Conservation (phyloP, 225 moss, liverwort and hornwort species). For the Pleurozium schreberi region DNA sequence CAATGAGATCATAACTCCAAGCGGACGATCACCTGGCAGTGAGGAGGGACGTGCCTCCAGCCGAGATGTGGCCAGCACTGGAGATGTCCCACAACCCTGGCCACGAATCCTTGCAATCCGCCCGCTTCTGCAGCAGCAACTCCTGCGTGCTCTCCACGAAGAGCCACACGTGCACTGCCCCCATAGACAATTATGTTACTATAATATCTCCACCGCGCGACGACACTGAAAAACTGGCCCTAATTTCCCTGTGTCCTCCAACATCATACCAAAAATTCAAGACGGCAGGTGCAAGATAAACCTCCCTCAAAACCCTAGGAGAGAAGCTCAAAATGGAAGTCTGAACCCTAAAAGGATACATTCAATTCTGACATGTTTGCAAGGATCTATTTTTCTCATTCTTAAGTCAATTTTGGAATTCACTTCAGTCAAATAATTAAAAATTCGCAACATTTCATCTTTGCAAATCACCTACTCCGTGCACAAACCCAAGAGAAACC, state of each 20-base stretch:
- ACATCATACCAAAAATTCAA: neutral
- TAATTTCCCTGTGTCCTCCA: neutral
- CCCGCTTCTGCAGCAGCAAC: slow-evolving; percentile 80
- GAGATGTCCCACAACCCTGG: slow-evolving; percentile 94
- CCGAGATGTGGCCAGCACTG: slow-evolving; percentile 91
- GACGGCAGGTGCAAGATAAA: neutral
- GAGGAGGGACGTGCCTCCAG: slow-evolving; percentile 74
- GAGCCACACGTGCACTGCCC: slow-evolving; percentile 88
- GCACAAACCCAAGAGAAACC: neutral
- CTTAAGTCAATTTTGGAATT: neutral
- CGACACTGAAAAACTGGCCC: neutral
- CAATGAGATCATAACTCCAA: neutral
- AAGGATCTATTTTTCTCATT: neutral
- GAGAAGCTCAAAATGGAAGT: neutral
- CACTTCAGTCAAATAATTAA: neutral
- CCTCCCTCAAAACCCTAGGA: neutral
- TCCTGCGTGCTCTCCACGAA: slow-evolving; percentile 84
- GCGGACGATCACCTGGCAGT: slow-evolving; percentile 50
- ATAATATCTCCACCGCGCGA: neutral
- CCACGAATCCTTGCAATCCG: slow-evolving; percentile 82
- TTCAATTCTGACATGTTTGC: neutral
- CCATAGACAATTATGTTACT: neutral
- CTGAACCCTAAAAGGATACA: neutral
- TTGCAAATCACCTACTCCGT: neutral
- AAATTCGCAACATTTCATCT: neutral